Evolutionary conservation across 73 alveolate species (phyloP).

Genomic region (Uronychia setigera): DNA sequence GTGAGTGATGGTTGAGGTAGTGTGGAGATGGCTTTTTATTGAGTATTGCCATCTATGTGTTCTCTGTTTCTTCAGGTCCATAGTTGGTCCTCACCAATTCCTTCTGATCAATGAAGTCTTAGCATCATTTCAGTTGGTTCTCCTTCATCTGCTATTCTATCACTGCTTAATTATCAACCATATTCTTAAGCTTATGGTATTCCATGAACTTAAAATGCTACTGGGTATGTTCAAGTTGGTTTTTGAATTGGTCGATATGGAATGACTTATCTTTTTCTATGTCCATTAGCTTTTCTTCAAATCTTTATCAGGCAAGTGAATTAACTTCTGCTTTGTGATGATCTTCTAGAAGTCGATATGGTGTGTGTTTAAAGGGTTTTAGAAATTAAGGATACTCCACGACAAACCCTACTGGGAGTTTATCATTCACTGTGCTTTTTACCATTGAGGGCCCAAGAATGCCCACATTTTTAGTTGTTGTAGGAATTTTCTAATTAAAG

Average conservation of each 20-base stretch:
- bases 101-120: background rate
- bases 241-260: conserved; percentile 2
- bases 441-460: too few relatives aligned
- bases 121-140: background rate
- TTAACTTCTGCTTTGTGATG: conserved; percentile 16
- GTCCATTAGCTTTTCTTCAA: conserved; percentile 3
- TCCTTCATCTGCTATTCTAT: background rate
- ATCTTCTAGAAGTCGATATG: conserved; percentile 17
- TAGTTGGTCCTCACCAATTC: conserved; percentile 17
- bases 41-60: too few relatives aligned
- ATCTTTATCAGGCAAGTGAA: conserved; percentile 6
- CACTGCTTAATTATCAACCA: background rate
- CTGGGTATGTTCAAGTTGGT: background rate
- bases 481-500: too few relatives aligned
- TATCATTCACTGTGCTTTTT: conserved; percentile 5
- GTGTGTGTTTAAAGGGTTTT: conserved; percentile 14
- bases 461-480: too few relatives aligned
- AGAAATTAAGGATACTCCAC: conserved; percentile 24
- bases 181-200: background rate
- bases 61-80: conserved; percentile 25
- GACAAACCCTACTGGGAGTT: conserved; percentile 7
- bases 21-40: too few relatives aligned
- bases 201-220: background rate
- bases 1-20: too few relatives aligned
- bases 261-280: background rate